Conservation (phyloP, 2,329 filamentous ascomycete species). For the Falciphora oryzae region DNA sequence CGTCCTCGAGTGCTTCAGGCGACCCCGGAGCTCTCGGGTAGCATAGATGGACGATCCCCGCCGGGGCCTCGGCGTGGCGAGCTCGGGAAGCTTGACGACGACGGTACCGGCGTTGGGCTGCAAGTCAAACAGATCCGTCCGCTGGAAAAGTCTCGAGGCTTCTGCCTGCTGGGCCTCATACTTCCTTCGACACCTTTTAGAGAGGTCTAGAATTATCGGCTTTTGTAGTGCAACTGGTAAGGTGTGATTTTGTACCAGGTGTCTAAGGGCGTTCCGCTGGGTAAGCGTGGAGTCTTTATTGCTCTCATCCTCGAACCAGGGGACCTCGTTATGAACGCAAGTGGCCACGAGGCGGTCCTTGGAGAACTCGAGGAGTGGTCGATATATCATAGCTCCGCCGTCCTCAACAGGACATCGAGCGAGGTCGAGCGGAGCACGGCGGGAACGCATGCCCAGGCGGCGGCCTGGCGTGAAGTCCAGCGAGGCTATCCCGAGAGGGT, state of each 20-base stretch:
- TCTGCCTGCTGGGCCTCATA: constrained; percentile 40
- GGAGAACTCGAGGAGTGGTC: constrained; percentile 63
- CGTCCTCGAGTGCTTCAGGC: constrained; percentile 31
- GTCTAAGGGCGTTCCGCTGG: constrained; percentile 71
- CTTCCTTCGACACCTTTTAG: constrained; percentile 43
- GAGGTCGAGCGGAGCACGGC: constrained; percentile 25
- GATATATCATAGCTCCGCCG: constrained; percentile 60
- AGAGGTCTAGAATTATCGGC: constrained; percentile 55
- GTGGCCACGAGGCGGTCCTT: constrained; percentile 72
- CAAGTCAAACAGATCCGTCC: constrained; percentile 38
- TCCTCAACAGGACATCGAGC: constrained; percentile 36
- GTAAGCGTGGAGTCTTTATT: constrained; percentile 76
- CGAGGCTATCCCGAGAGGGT: constrained; percentile 16
- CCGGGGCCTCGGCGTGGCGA: constrained; percentile 19
- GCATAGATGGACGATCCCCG: constrained; percentile 17
- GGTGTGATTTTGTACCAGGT: constrained; percentile 50
- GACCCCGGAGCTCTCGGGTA: constrained; percentile 18
- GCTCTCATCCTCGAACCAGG: constrained; percentile 81
- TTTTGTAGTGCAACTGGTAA: constrained; percentile 68
- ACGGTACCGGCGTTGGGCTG: constrained; percentile 43
- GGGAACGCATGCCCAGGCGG: constrained; percentile 12
- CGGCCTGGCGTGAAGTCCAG: constrained; percentile 12
- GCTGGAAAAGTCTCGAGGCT: constrained; percentile 48
- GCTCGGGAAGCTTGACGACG: constrained; percentile 37
- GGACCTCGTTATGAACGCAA: constrained; percentile 60